Evolutionary conservation across 768 basidiomycete genomes (phyloP).

Genomic region (Mycena amicta): DNA sequence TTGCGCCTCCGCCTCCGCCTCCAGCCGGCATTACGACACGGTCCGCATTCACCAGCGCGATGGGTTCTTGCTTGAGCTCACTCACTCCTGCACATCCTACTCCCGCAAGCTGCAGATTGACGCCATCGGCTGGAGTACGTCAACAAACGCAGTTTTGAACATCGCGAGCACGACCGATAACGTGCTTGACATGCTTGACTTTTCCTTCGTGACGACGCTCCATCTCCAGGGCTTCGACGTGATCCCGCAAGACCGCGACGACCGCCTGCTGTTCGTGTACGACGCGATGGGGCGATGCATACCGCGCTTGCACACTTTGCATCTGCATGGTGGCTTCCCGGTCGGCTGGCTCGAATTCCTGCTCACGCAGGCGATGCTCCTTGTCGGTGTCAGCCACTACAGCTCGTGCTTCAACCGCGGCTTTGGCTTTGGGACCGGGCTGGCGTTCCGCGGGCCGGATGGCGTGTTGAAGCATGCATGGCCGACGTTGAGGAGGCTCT

Average conservation of each 20-base stretch:
- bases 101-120: slow-evolving; percentile 5
- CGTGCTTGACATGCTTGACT: slow-evolving; percentile 5
- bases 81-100: slow-evolving; percentile 9
- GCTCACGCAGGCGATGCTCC: slow-evolving; percentile 22
- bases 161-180: slow-evolving; percentile 3
- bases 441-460: slow-evolving; percentile 9
- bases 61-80: neutral
- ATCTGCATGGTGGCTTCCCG: slow-evolving; percentile 11
- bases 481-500: slow-evolving; percentile 11
- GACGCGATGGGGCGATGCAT: slow-evolving; percentile 10
- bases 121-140: neutral
- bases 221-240: slow-evolving; percentile 8
- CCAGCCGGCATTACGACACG: slow-evolving; percentile 9
- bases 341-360: slow-evolving; percentile 11
- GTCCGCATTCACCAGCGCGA: slow-evolving; percentile 3
- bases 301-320: slow-evolving; percentile 5
- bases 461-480: slow-evolving; percentile 12
- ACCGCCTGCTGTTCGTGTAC: slow-evolving; percentile 3
- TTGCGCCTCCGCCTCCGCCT: neutral
- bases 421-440: neutral
- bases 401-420: slow-evolving; percentile 7
- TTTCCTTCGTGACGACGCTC: slow-evolving; percentile 7
- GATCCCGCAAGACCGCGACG: neutral
- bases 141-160: neutral
- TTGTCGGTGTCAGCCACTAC: slow-evolving; percentile 16